Evolutionary conservation across 306 rosid genomes (phyloP).

Genomic region (Arachis hypogaea): DNA sequence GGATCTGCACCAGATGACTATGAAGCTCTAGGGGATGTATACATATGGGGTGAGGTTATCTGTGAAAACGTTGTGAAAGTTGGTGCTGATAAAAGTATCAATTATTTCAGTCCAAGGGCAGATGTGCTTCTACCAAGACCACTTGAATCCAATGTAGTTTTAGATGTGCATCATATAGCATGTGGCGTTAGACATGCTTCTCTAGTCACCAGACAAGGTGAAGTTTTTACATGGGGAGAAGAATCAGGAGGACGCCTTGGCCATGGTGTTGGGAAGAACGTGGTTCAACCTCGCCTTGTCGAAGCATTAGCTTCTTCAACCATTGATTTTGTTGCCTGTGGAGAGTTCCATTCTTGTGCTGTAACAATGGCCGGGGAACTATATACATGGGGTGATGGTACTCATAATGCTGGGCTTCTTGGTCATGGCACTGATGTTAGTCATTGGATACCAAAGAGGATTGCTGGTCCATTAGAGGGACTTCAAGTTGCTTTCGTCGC

Average conservation of each 20-base stretch:
- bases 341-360: conserved; percentile 98
- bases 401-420: conserved; percentile 95
- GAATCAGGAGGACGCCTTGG: conserved; percentile 99
- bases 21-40: conserved; percentile 95
- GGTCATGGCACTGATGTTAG: conserved; percentile 91
- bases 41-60: conserved; percentile 94
- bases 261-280: conserved; percentile 91
- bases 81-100: conserved; percentile 68
- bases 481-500: conserved; percentile 89
- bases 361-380: conserved; percentile 92
- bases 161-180: conserved; percentile 88
- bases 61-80: conserved; percentile 72
- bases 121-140: conserved; percentile 95
- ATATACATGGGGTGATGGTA: conserved; percentile 98
- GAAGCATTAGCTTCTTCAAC: conserved; percentile 75
- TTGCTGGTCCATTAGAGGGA: conserved; percentile 87
- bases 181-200: conserved; percentile 96
- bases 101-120: conserved; percentile 61
- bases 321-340: conserved; percentile 91
- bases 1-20: conserved; percentile 96
- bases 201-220: conserved; percentile 96
- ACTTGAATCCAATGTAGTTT: conserved; percentile 80
- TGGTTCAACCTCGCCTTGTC: conserved; percentile 80
- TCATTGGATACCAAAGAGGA: conserved; percentile 96
- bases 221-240: conserved; percentile 97